phyloP scores from a whole-genome alignment of 139 green algal genomes.

The Coelastrella sp. region DNA sequence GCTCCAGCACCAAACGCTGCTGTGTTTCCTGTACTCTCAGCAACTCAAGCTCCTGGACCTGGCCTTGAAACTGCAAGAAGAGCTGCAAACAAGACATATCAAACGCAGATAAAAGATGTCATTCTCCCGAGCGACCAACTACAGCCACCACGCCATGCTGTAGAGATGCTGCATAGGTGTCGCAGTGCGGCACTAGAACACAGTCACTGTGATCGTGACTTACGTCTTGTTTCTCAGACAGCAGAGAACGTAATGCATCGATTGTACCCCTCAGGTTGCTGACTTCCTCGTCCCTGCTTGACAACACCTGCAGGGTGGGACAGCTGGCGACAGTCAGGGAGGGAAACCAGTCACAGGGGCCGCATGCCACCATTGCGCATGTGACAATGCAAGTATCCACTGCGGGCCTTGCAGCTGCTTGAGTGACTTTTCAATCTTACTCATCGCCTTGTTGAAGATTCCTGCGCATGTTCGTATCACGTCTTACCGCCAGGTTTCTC shows the following conservation, averaged over 20 bases:
- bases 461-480: no score
- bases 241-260: constrained; percentile 6
- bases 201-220: not conserved
- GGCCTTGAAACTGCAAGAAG: constrained; percentile 20
- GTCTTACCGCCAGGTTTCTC: constrained; percentile 55
- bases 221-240: constrained; percentile 39
- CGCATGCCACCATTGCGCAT: not conserved
- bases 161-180: not conserved
- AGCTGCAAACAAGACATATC: not conserved
- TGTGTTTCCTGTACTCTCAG: constrained; percentile 6
- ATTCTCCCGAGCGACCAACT: no score
- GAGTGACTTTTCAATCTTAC: no score
- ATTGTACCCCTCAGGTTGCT: not conserved
- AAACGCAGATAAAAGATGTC: not conserved
- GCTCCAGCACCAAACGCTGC: constrained; percentile 4
- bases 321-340: not conserved
- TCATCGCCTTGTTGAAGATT: no score
- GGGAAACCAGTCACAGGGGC: not conserved
- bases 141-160: not conserved
- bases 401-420: not conserved
- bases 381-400: not conserved
- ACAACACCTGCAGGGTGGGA: constrained; percentile 9
- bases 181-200: not conserved
- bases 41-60: constrained; percentile 26
- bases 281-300: constrained; percentile 17